Percentiles rank a stretch among this genome's conserved stretches.
Conservation (phyloP, 2,329 filamentous ascomycete species). For the Xylariaceae sp. region DNA sequence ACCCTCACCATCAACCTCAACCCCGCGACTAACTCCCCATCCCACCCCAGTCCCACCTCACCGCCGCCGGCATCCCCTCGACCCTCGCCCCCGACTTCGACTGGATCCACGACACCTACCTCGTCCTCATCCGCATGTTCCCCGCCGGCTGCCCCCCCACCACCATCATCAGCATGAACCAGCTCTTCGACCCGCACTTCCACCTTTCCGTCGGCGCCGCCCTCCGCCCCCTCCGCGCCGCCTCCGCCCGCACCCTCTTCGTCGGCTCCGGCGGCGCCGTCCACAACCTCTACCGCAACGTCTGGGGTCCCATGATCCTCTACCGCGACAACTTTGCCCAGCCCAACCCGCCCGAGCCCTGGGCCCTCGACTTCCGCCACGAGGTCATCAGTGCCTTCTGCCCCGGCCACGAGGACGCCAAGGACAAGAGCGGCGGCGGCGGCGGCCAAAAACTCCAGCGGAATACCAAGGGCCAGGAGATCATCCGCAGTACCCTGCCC, state of each 20-base stretch:
- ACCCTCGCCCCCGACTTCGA: constrained; percentile 53
- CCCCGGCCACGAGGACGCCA: constrained; percentile 31
- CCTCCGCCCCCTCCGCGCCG: constrained; percentile 48
- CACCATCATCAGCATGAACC: constrained; percentile 44
- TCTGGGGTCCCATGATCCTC: constrained; percentile 60
- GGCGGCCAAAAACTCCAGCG: no score
- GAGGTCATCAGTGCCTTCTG: constrained; percentile 56
- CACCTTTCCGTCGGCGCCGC: constrained; percentile 52
- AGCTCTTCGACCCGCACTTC: constrained; percentile 36
- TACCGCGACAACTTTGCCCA: constrained; percentile 60
- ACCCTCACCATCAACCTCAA: no score
- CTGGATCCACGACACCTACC: constrained; percentile 70
- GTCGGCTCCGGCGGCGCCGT: constrained; percentile 59
- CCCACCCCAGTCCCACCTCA: constrained; percentile 41
- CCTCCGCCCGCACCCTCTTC: constrained; percentile 38
- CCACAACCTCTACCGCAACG: constrained; percentile 66
- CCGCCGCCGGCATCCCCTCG: constrained; percentile 49
- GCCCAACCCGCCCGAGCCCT: constrained; percentile 52
- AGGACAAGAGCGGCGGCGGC: neutral
- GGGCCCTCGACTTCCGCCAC: constrained; percentile 63
- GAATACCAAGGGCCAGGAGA: neutral
- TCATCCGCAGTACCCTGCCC: constrained; percentile 3
- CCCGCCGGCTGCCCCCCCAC: constrained; percentile 61
- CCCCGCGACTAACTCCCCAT: no score
- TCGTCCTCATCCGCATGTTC: constrained; percentile 68